phyloP scores from a whole-genome alignment of 2,329 filamentous ascomycete genomes.

The Aspergillus sclerotialis region DNA sequence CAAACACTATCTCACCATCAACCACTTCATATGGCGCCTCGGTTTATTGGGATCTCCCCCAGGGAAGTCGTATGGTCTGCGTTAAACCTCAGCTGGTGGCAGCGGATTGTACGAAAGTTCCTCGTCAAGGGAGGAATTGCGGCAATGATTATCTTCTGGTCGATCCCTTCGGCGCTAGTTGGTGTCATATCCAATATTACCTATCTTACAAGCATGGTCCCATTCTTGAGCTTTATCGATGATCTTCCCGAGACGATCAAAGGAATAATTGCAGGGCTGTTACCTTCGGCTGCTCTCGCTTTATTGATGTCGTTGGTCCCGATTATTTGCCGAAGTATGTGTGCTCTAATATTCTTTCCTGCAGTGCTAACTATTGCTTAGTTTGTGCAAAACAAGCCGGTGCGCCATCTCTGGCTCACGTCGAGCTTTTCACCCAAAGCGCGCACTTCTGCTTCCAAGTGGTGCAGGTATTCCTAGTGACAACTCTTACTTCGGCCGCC shows the following conservation, averaged over 20 bases:
- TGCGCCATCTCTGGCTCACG: conserved; percentile 68
- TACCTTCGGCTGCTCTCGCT: conserved; percentile 72
- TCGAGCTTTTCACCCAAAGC: conserved; percentile 85
- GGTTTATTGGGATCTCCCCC: conserved; percentile 75
- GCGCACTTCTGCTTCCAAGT: conserved; percentile 70
- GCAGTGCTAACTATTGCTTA: conserved; percentile 22
- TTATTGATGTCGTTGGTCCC: conserved; percentile 83
- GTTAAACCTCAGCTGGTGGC: conserved; percentile 75
- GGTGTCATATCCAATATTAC: conserved; percentile 81
- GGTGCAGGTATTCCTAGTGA: conserved; percentile 83
- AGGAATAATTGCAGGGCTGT: conserved; percentile 74
- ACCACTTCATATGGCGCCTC: conserved; percentile 79
- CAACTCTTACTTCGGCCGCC: conserved; percentile 75
- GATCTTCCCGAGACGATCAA: conserved; percentile 63
- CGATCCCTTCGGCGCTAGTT: conserved; percentile 67
- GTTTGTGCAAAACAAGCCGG: conserved; percentile 72
- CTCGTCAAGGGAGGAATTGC: conserved; percentile 63
- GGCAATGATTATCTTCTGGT: conserved; percentile 81
- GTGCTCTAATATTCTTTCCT: neutral
- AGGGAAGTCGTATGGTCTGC: conserved; percentile 85
- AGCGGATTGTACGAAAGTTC: conserved; percentile 66
- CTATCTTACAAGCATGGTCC: conserved; percentile 47
- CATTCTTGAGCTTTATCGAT: conserved; percentile 68
- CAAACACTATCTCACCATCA: conserved; percentile 82
- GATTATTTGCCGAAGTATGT: conserved; percentile 66